These are phyloP conservation scores for Lithospermum erythrorhizon DNA, from an alignment of 257 asterid genomes.

Conservation along the genomic window DNA sequence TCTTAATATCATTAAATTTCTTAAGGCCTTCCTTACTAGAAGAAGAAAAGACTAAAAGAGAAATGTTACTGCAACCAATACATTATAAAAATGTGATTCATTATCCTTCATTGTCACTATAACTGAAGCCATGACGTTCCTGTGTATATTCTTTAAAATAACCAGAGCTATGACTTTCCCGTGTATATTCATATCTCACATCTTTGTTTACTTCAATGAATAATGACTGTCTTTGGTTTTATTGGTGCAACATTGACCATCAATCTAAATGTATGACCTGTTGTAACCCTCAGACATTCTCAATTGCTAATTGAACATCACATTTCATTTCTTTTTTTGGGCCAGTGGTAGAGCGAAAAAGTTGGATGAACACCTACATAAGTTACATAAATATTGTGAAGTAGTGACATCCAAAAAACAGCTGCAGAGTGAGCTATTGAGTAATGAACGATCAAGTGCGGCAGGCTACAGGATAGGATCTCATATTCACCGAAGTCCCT, in stretches of 20 bases:
- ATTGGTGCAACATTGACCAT: background rate
- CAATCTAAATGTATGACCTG: conserved; percentile 4
- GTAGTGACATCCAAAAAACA: conserved; percentile 58
- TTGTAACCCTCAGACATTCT: background rate
- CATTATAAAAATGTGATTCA: background rate
- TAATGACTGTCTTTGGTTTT: background rate
- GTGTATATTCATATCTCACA: background rate
- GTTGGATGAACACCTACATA: conserved; percentile 62
- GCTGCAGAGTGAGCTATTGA: conserved; percentile 53
- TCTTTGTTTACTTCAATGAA: background rate
- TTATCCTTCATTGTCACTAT: background rate
- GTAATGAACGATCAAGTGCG: conserved; percentile 65
- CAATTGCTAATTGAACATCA: background rate
- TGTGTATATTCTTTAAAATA: background rate
- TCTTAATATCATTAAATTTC: background rate
- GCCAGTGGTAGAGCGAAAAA: conserved; percentile 71
- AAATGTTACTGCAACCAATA: background rate
- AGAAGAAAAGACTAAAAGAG: background rate
- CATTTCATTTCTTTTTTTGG: conserved; percentile 18
- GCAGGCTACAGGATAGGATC: conserved; percentile 58
- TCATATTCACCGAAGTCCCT: conserved; percentile 58
- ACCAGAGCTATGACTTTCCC: background rate
- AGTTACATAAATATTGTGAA: conserved; percentile 47
- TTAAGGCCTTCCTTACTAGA: background rate
- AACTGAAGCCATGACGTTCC: background rate